These are phyloP conservation scores for Sugiyamaella xylanicola DNA, from an alignment of 1,139 yeast genomes.

Conservation along the genomic window DNA sequence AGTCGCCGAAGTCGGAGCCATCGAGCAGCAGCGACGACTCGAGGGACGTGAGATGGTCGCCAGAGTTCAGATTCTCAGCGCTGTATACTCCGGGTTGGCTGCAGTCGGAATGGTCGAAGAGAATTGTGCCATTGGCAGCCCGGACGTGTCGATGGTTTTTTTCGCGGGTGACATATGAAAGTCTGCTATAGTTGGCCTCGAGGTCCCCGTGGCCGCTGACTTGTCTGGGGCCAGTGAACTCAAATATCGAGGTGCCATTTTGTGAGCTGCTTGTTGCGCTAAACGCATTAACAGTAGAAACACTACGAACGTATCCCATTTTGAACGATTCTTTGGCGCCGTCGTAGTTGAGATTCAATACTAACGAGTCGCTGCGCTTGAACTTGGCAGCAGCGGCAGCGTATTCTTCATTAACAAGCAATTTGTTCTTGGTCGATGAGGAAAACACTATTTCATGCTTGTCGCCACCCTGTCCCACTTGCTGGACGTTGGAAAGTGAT, in stretches of 20 bases:
- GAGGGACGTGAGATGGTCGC: neutral
- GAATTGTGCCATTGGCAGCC: slow-evolving; percentile 23
- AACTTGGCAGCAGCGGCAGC: neutral
- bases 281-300: slow-evolving; percentile 8
- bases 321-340: slow-evolving; percentile 5
- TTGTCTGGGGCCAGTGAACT: slow-evolving; percentile 23
- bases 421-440: slow-evolving; percentile 18
- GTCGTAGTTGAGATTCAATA: slow-evolving; percentile 6
- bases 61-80: neutral
- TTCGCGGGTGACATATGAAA: neutral
- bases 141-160: slow-evolving; percentile 24
- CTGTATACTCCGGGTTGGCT: neutral
- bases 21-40: neutral
- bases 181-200: slow-evolving; percentile 18
- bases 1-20: neutral
- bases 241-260: slow-evolving; percentile 24
- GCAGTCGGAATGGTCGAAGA: slow-evolving; percentile 17
- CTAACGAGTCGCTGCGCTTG: slow-evolving; percentile 13
- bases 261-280: slow-evolving; percentile 20
- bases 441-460: slow-evolving; percentile 25
- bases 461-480: slow-evolving; percentile 20
- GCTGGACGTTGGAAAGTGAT: slow-evolving; percentile 21
- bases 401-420: slow-evolving; percentile 19
- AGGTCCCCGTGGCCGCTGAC: slow-evolving; percentile 22
- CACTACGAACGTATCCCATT: slow-evolving; percentile 18